These are phyloP conservation scores for Rasamsonia emersonii DNA, from an alignment of 2,329 filamentous ascomycete genomes.

Conservation along the genomic window DNA sequence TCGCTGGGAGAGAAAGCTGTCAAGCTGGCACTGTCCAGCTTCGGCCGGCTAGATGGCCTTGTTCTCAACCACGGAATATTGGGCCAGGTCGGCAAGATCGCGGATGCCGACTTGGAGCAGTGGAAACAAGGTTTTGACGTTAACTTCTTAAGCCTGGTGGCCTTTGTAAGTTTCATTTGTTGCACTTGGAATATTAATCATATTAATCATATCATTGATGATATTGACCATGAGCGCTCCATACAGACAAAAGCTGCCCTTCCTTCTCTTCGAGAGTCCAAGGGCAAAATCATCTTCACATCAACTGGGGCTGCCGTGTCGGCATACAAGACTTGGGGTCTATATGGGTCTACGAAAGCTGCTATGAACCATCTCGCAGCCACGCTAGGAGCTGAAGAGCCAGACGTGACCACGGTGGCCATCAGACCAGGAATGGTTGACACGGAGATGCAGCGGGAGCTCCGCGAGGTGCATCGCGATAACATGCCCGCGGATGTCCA, in stretches of 20 bases:
- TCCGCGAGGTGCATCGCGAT: conserved; percentile 62
- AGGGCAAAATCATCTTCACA: conserved; percentile 66
- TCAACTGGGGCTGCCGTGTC: conserved; percentile 67
- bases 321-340: conserved; percentile 64
- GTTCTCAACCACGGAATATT: conserved; percentile 83
- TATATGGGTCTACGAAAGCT: conserved; percentile 76
- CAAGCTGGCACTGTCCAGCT: conserved; percentile 56
- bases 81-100: conserved; percentile 64
- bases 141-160: conserved; percentile 78
- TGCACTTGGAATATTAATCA: not conserved
- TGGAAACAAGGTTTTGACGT: conserved; percentile 72
- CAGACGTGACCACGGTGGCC: conserved; percentile 61
- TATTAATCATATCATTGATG: too few species aligned
- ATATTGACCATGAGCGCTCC: conserved; percentile 1
- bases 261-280: conserved; percentile 55
- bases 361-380: conserved; percentile 70
- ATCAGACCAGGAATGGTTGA: conserved; percentile 75
- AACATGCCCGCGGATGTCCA: conserved; percentile 51
- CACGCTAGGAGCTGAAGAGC: conserved; percentile 69
- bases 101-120: conserved; percentile 57
- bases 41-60: conserved; percentile 67
- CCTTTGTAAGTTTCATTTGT: conserved; percentile 51
- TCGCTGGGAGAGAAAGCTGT: conserved; percentile 53
- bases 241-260: conserved; percentile 61
- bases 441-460: conserved; percentile 80